These are phyloP conservation scores for Pleurotus djamor DNA, from an alignment of 768 basidiomycete species.

Conservation along the genomic window DNA sequence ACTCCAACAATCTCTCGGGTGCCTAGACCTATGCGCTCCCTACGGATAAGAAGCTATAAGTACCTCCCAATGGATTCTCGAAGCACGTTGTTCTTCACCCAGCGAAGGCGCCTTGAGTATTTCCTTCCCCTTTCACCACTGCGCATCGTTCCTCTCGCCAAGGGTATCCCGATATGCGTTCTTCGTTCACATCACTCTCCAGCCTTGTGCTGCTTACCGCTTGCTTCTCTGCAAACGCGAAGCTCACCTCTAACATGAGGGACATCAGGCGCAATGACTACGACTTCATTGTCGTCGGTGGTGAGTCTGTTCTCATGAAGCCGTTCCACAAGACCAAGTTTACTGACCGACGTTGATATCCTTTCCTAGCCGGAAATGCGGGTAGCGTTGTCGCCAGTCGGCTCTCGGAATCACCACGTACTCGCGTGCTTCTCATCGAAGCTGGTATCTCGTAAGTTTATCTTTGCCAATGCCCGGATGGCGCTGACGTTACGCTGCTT, in stretches of 20 bases:
- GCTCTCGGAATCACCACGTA: constrained; percentile 12
- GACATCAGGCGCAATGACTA: not conserved
- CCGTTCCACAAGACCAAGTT: not conserved
- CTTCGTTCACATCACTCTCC: not conserved
- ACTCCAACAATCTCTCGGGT: not conserved
- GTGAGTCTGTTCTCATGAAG: not conserved
- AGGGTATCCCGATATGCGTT: not conserved
- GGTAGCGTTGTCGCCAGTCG: constrained; percentile 19
- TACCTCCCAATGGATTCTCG: not conserved
- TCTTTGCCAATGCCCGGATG: not conserved
- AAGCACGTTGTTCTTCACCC: not conserved
- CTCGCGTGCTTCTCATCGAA: constrained; percentile 19
- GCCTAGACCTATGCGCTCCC: not conserved
- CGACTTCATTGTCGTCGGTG: constrained; percentile 3
- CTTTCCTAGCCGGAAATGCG: constrained; percentile 12
- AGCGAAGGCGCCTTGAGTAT: not conserved
- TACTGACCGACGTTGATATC: not conserved
- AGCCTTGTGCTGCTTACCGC: not conserved
- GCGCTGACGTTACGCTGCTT: not conserved
- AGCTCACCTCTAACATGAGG: not conserved
- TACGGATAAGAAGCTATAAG: not conserved
- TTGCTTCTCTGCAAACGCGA: not conserved
- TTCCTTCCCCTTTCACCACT: not conserved
- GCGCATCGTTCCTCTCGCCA: not conserved
- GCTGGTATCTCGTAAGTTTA: constrained; percentile 12